Percentiles rank a stretch among this genome's conserved stretches.
phyloP scores from a whole-genome alignment of 345 rosid species.

The Anastatica hierochuntica region DNA sequence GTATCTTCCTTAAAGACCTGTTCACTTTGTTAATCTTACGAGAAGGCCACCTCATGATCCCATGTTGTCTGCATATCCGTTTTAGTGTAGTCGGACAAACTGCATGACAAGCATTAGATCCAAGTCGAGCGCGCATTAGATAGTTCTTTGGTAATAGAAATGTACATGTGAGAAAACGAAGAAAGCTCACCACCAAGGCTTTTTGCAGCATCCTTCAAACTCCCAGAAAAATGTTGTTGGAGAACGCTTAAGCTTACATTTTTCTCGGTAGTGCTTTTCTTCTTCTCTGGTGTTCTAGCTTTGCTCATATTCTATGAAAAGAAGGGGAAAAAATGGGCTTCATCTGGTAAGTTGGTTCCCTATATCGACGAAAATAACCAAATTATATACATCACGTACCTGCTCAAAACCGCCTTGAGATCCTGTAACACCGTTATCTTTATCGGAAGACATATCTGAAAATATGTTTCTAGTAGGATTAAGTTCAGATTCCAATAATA shows the following conservation, averaged over 20 bases:
- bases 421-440: constrained; percentile 24
- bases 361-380: too few relatives aligned
- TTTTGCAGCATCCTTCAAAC: constrained; percentile 95
- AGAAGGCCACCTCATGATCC: constrained; percentile 95
- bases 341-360: too few relatives aligned
- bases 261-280: constrained; percentile 74
- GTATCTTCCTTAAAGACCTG: constrained; percentile 70
- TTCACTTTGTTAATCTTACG: constrained; percentile 94
- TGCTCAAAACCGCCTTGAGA: constrained; percentile 33
- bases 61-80: constrained; percentile 96
- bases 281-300: constrained; percentile 52
- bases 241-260: constrained; percentile 81
- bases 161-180: background rate
- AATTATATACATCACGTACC: constrained; percentile 26
- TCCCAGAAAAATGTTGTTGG: constrained; percentile 82
- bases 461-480: constrained; percentile 25
- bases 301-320: constrained; percentile 32
- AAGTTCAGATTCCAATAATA: constrained; percentile 25
- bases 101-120: constrained; percentile 28
- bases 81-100: constrained; percentile 97
- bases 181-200: constrained; percentile 76
- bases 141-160: background rate
- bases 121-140: constrained; percentile 4
- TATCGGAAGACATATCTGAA: constrained; percentile 27
- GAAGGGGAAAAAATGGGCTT: background rate